Percentiles rank a stretch among this genome's conserved stretches.
Evolutionary conservation across 176 grass and related monocot genomes (phyloP).

Genomic region (Triticum dicoccoides): DNA sequence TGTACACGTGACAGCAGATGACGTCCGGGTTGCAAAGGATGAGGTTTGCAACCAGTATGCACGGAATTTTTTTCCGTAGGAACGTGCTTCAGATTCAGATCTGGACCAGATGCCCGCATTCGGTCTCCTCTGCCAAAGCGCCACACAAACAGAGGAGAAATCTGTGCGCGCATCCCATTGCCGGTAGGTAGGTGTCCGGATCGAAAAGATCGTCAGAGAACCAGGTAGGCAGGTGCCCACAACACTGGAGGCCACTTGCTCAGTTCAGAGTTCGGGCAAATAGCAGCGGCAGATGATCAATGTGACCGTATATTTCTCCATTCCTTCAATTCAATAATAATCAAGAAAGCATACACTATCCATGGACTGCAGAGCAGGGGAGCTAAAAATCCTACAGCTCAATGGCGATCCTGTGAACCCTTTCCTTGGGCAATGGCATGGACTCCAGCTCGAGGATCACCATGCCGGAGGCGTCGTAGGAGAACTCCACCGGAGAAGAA

Average conservation of each 20-base stretch:
- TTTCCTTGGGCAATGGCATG: constrained; percentile 59
- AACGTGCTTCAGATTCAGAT: constrained; percentile 1
- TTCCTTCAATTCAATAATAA: too few species aligned
- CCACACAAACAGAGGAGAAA: neutral
- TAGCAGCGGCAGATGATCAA: neutral
- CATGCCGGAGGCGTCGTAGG: constrained; percentile 62
- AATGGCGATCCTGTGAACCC: constrained; percentile 66
- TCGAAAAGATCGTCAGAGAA: neutral
- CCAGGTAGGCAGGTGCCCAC: neutral
- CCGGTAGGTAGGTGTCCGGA: too few species aligned
- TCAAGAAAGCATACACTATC: neutral
- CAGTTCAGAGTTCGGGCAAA: neutral
- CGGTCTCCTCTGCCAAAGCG: neutral
- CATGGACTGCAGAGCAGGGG: neutral
- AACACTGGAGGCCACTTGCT: too few species aligned
- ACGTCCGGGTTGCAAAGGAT: too few species aligned
- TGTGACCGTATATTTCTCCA: too few species aligned
- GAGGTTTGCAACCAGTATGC: too few species aligned
- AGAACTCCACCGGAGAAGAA: constrained; percentile 52
- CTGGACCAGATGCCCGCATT: neutral
- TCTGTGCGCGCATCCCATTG: neutral
- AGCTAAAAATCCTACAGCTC: constrained; percentile 40
- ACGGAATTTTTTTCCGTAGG: too few species aligned
- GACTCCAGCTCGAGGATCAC: constrained; percentile 46
- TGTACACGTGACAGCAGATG: too few species aligned